These are phyloP conservation scores for Scenedesmus sp. DNA, from an alignment of 163 green algal species.

Conservation along the genomic window DNA sequence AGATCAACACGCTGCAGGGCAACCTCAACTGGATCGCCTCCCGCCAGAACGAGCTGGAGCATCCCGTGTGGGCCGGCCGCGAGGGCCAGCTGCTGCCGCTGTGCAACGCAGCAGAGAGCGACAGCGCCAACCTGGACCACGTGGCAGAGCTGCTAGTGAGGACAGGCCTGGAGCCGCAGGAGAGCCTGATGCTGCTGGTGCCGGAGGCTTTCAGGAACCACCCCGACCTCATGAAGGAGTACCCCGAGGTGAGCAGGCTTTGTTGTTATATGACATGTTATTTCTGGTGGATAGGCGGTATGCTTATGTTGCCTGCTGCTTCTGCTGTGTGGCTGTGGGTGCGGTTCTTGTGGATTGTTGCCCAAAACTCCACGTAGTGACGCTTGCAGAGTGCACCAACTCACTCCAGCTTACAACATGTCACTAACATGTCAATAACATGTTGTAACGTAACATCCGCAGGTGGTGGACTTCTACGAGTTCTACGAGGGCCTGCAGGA, in stretches of 20 bases:
- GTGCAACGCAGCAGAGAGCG: slow-evolving; percentile 83
- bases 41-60: slow-evolving; percentile 89
- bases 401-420: no score
- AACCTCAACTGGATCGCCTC: slow-evolving; percentile 99
- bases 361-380: no score
- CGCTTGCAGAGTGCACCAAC: no score
- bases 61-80: slow-evolving; percentile 92
- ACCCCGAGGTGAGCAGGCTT: slow-evolving; percentile 85
- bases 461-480: slow-evolving; percentile 96
- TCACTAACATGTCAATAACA: no score
- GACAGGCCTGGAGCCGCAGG: slow-evolving; percentile 61
- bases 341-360: not conserved
- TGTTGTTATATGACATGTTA: not conserved
- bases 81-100: slow-evolving; percentile 94
- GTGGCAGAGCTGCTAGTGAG: slow-evolving; percentile 94
- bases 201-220: slow-evolving; percentile 99
- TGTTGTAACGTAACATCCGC: not conserved
- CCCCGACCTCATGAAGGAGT: slow-evolving; percentile 94
- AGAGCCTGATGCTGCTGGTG: slow-evolving; percentile 97
- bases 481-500: slow-evolving; percentile 99
- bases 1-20: slow-evolving; percentile 99
- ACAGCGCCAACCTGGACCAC: slow-evolving; percentile 98
- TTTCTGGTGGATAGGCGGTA: not conserved
- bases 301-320: not conserved
- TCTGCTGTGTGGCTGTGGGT: not conserved